phyloP scores from a whole-genome alignment of 1,284 basidiomycete genomes.

The Xerocomus cyaneibrunnescens region DNA sequence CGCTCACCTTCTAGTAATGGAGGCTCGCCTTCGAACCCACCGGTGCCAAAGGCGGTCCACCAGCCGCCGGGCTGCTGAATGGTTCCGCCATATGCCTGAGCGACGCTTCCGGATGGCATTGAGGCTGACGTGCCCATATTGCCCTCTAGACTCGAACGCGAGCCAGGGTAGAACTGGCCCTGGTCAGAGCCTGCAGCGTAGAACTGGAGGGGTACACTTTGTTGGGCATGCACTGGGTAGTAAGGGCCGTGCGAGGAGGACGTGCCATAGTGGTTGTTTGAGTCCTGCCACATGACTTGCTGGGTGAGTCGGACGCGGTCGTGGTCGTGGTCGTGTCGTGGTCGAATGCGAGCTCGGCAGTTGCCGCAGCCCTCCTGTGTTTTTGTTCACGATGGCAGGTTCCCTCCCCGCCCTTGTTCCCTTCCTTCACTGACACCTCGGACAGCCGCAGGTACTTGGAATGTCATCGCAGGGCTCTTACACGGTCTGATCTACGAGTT shows the following conservation, averaged over 20 bases:
- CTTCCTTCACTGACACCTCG: constrained; percentile 21
- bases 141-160: constrained; percentile 72
- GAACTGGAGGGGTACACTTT: constrained; percentile 70
- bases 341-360: constrained; percentile 15
- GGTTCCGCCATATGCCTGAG: constrained; percentile 62
- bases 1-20: constrained; percentile 83
- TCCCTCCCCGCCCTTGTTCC: constrained; percentile 8
- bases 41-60: constrained; percentile 96
- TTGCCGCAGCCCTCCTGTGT: constrained; percentile 32
- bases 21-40: constrained; percentile 93
- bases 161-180: constrained; percentile 62
- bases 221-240: constrained; percentile 49
- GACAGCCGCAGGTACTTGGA: constrained; percentile 65
- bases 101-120: constrained; percentile 45
- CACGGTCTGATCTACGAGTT: constrained; percentile 15
- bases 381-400: constrained; percentile 54
- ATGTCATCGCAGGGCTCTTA: background rate
- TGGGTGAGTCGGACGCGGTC: background rate
- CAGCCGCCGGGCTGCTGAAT: constrained; percentile 69
- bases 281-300: constrained; percentile 69
- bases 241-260: constrained; percentile 57
- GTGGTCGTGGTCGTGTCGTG: constrained; percentile 19
- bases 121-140: constrained; percentile 59
- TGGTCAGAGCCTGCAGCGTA: constrained; percentile 57
- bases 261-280: constrained; percentile 47